Evolutionary conservation across 1,139 yeast species (phyloP), one percentile per base, ranked within the genome.

Genomic region (Wickerhamomyces sp.): DNA sequence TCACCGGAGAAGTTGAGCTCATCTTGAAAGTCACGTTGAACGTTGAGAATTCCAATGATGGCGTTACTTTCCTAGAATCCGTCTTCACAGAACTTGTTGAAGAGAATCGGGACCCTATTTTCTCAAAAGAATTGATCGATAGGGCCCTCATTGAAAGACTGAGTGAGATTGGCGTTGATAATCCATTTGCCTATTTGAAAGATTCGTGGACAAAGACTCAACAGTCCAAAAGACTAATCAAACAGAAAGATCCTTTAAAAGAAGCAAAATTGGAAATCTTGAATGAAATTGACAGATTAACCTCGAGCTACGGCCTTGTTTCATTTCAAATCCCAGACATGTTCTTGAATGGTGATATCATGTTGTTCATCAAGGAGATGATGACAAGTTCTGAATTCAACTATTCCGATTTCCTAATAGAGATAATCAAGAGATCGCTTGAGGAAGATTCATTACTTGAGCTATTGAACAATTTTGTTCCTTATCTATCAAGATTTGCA

Each of bases 291-390:
- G 66, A 74, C 32, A 59, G 78, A 33, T 63, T 80, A 31, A 58
- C 78, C 12, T 65, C 82, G 13, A 78, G 84, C 16, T 86, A 80
- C 57, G 87, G 87, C 0, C 66, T 79, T 23, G 78, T 85, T 24
- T 61, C 82, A 24, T 77, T 85, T 51, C 87, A 79, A 53, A 72
- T 79, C 9, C 78, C 82, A 4, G 88, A 78, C 39, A 72, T 81
- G 78, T 78, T 79, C 29, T 29, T 39, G 3, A 49, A 50, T 24
- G 49, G 49, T 10, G 31, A 38, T 26, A 30, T 42, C 4, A 17
- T 19, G 7, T 10, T 26, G 2, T 61, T 55, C 32, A 45, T 65
- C 27, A 45, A 45, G 23, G 59, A 59, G 23, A 57, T 68, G n/a
- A 50, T 70, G 16, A 40, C 43, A 16, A 52, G 58, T 25, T n/a